Evolutionary conservation across 192 early-diverging fungal genomes (phyloP), one percentile per base, ranked within the genome.

Genomic region (Backusella psychrophila): DNA sequence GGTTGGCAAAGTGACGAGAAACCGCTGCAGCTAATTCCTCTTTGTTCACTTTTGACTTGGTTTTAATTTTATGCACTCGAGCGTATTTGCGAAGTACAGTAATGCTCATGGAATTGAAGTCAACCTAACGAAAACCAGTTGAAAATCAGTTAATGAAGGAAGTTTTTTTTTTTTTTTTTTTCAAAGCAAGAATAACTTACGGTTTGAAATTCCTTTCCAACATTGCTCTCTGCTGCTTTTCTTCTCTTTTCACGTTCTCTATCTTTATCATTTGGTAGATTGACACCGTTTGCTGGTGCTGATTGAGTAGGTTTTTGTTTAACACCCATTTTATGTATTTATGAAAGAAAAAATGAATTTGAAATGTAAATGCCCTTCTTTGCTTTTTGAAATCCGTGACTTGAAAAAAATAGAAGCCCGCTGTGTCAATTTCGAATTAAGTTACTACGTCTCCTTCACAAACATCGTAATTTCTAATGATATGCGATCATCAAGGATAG

Each of bases 11-110:
- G 71, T 85, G 84, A 59, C 77, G 77, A 42, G 77, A 77, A 14
- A 85, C 77, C 19, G 82, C 82, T 8, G 69, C 59, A 68, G 81
- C 84, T 12, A 85, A 68, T 46, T 85, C 82, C 73, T 85, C 84
- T 59, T 81, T 79, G 34, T 78, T 77, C 9, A 31, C 69, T 70
- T 69, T 69, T 12, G 71, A 56, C 35, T 71, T 78, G 9, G 79
- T 73, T 38, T 80, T 80, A 33, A 85, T 70, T 44, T 81, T 83
- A 68, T 85, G 79, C 4, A 85, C 78, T 63, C 84, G 74, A 69
- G 75, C 78, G 35, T 85, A 85, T 71, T 83, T 83, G 36, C 84
- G 80, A 29, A 85, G 72, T 15, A 79, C 77, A 65, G 75, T 71
- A 11, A 83, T 75, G 52, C 81, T 80, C 17, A 85, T 53, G 1